Conservation (phyloP, 306 rosid genomes). For the Mucuna pruriens region DNA sequence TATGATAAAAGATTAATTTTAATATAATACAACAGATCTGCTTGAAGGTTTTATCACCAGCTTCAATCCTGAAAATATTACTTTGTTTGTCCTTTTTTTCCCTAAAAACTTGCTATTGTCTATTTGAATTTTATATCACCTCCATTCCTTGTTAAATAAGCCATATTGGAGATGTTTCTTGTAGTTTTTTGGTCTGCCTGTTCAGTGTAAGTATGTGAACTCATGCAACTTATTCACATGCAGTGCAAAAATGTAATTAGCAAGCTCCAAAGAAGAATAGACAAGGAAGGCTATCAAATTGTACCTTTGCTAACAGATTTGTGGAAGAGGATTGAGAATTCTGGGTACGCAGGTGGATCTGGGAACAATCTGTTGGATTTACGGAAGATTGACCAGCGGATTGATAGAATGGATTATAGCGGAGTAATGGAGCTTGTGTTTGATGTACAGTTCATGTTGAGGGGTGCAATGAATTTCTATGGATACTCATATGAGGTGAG, state of each 20-base stretch:
- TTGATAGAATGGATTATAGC: conserved; percentile 80
- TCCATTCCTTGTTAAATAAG: conserved; percentile 3
- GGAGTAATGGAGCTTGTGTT: conserved; percentile 87
- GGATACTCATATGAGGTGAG: conserved; percentile 85
- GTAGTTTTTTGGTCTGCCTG: conserved; percentile 22
- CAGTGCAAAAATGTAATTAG: conserved; percentile 93
- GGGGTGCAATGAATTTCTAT: conserved; percentile 79
- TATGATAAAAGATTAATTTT: not conserved
- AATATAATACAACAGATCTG: conserved; percentile 1
- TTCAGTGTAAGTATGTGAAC: conserved; percentile 25
- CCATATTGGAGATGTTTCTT: conserved; percentile 19
- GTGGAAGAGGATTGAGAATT: conserved; percentile 84
- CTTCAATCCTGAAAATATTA: conserved; percentile 14
- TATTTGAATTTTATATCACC: not conserved
- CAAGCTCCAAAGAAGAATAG: conserved; percentile 88
- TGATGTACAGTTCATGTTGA: conserved; percentile 93
- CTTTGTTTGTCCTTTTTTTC: not conserved
- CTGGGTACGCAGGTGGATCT: conserved; percentile 63
- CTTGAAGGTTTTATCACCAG: conserved; percentile 15
- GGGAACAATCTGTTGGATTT: conserved; percentile 75
- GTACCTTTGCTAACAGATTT: conserved; percentile 89
- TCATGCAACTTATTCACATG: conserved; percentile 41
- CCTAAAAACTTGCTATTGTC: not conserved
- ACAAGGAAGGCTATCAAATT: conserved; percentile 88
- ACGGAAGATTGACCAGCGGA: conserved; percentile 82